Evolutionary conservation across 768 basidiomycete genomes (phyloP).

Genomic region (Candolleomyces aberdarensis): DNA sequence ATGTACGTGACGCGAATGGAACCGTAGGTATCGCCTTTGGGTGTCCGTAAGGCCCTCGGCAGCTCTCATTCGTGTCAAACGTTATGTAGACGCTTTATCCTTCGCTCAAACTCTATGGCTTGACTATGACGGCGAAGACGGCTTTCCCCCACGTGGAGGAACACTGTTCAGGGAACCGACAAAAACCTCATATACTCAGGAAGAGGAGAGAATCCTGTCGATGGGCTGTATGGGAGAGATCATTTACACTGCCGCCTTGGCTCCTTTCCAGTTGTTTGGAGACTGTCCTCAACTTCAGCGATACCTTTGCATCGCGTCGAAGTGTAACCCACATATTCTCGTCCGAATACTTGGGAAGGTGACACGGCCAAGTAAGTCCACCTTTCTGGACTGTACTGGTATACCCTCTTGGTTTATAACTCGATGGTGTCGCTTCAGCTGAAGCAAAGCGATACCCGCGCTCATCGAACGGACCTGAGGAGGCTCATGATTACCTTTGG

Average conservation of each 20-base stretch:
- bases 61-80: constrained; percentile 32
- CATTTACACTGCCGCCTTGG: constrained; percentile 38
- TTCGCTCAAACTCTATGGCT: constrained; percentile 36
- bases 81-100: constrained; percentile 35
- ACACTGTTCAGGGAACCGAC: constrained; percentile 25
- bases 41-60: constrained; percentile 34
- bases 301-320: constrained; percentile 35
- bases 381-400: too few relatives aligned
- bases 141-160: constrained; percentile 22
- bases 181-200: constrained; percentile 15
- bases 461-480: constrained; percentile 33
- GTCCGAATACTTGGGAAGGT: constrained; percentile 36
- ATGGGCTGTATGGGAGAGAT: constrained; percentile 14
- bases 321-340: constrained; percentile 31
- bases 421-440: not conserved
- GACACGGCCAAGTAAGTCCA: constrained; percentile 33
- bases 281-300: constrained; percentile 35
- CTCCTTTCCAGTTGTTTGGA: constrained; percentile 38
- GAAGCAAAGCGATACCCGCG: constrained; percentile 30
- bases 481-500: constrained; percentile 46
- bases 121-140: constrained; percentile 2
- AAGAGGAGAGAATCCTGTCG: constrained; percentile 10
- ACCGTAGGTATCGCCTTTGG: constrained; percentile 85
- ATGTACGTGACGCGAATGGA: constrained; percentile 99
- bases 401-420: not conserved